phyloP scores from a whole-genome alignment of 768 basidiomycete species.

The Mycena vitilis region DNA sequence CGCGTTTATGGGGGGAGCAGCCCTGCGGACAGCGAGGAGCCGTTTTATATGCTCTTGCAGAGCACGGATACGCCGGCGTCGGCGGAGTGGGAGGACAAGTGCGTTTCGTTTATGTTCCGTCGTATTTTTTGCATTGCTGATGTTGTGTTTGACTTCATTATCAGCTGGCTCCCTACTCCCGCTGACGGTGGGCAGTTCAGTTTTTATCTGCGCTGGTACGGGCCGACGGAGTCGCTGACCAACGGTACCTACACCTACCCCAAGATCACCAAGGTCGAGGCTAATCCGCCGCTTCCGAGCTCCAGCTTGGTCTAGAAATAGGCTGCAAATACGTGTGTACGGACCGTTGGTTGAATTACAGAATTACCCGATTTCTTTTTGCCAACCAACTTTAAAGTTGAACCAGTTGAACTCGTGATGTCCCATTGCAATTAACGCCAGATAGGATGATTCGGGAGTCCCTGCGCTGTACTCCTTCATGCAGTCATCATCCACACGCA shows the following conservation, averaged over 20 bases:
- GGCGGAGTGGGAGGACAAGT: conserved; percentile 22
- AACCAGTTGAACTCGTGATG: no score
- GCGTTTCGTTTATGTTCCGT: not conserved
- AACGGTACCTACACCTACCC: conserved; percentile 18
- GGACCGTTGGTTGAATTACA: no score
- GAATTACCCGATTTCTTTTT: no score
- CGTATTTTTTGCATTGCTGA: not conserved
- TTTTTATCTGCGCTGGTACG: conserved; percentile 14
- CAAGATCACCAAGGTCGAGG: conserved; percentile 12
- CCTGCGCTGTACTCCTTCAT: no score
- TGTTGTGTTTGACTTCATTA: not conserved
- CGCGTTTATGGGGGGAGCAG: conserved; percentile 3
- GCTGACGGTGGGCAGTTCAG: conserved; percentile 5
- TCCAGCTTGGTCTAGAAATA: not conserved
- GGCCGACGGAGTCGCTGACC: not conserved
- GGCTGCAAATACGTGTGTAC: no score
- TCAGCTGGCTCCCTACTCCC: conserved; percentile 28
- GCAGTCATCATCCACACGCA: no score
- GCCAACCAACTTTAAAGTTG: no score
- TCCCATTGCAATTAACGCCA: no score
- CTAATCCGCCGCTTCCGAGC: conserved; percentile 21
- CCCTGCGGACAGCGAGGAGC: not conserved
- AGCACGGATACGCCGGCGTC: not conserved
- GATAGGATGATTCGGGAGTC: no score
- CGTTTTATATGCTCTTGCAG: conserved; percentile 24